Evolutionary conservation across 768 basidiomycete genomes (phyloP).

Genomic region (Royoungia palumana): DNA sequence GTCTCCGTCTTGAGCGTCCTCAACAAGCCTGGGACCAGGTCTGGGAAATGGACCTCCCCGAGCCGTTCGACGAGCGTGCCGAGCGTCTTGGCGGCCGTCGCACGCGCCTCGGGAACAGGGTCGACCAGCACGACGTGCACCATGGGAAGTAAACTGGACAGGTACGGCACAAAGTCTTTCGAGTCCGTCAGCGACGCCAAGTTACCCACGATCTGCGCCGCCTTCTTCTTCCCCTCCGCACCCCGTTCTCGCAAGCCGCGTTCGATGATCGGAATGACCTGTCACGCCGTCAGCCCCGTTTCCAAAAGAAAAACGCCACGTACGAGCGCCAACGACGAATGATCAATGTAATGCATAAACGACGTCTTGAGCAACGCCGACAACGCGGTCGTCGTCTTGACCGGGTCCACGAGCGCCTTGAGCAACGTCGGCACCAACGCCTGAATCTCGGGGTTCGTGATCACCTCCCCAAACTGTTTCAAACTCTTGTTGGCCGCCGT

Average conservation of each 20-base stretch:
- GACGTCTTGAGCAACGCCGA: slow-evolving; percentile 87
- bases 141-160: slow-evolving; percentile 83
- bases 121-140: slow-evolving; percentile 92
- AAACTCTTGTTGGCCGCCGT: slow-evolving; percentile 90
- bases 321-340: slow-evolving; percentile 91
- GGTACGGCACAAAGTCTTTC: slow-evolving; percentile 92
- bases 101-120: slow-evolving; percentile 96
- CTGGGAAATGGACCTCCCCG: slow-evolving; percentile 57
- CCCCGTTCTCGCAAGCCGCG: slow-evolving; percentile 88
- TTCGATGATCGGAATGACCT: slow-evolving; percentile 95
- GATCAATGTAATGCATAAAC: slow-evolving; percentile 97
- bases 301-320: slow-evolving; percentile 23
- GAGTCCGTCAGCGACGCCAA: slow-evolving; percentile 85
- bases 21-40: slow-evolving; percentile 66
- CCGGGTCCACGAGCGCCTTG: slow-evolving; percentile 93
- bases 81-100: slow-evolving; percentile 94
- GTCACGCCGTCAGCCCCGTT: neutral
- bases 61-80: slow-evolving; percentile 96
- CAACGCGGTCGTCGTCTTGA: slow-evolving; percentile 83
- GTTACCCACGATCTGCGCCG: slow-evolving; percentile 97
- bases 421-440: slow-evolving; percentile 83
- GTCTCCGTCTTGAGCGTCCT: slow-evolving; percentile 89
- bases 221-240: slow-evolving; percentile 92
- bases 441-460: slow-evolving; percentile 96
- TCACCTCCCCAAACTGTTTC: slow-evolving; percentile 98